Base-by-base conservation (phyloP, 495 filamentous ascomycete species). In the Tuber calosporum region DNA sequence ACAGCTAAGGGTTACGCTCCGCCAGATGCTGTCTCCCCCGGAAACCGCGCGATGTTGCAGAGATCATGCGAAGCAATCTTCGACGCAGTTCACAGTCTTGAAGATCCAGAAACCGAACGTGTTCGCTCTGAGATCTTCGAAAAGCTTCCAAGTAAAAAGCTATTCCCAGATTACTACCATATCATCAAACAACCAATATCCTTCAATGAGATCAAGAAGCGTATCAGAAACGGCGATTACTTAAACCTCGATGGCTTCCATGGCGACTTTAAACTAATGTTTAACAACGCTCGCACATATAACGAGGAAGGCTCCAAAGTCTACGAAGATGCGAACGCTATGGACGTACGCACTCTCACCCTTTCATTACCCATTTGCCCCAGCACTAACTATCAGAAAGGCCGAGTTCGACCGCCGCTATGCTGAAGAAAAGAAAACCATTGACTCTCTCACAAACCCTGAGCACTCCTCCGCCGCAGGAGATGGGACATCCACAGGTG, bases 151-250 rank as follows among this genome's bases (percentile, higher is more conserved):
- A 89, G 92, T n/a, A 94, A 91, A 82, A 89, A 88, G 26, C 87
- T 91, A 39, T 98, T 94, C 82, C 90, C 92, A 8, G 93, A 97
- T 78, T 99, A 99, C 82, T 98, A 97, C 83, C 84, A 92, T 82
- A 88, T 97, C 82, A 98, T 98, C 82, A 87, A 89, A 77, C 89
- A 90, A 40, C 95, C 95, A 0, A 97, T 99, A 81, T 92, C 90
- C 74, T 96, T 97, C 89, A 93, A 95, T 48, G 89, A 91, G 83
- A 96, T 99, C 79, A 88, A 90, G 82, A 93, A 90, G 82, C 93
- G 92, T 85, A 96, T 99, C 83, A 96, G 96, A 85, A 92, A 90
- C 76, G 90, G 94, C 74, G 92, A 97, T 76, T 99, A 98, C 82
- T 88, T 88, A 75, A 90, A 86, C 80, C 83, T 97, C 72, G 89